These are phyloP conservation scores for Waitea zeae DNA, from an alignment of 1,284 basidiomycete genomes.

Conservation along the genomic window DNA sequence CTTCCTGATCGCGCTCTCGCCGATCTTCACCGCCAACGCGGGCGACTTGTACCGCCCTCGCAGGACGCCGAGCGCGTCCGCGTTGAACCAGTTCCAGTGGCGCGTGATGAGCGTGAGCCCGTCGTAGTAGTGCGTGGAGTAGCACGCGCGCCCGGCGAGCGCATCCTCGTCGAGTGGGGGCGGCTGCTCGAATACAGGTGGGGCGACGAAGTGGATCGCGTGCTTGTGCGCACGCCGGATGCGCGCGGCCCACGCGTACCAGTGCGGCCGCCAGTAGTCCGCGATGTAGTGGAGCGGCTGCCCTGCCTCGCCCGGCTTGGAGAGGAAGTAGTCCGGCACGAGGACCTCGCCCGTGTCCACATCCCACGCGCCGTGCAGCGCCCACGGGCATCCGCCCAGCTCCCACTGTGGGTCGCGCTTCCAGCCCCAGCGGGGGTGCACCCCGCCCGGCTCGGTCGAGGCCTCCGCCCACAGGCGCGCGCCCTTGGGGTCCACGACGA, in stretches of 20 bases:
- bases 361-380: conserved; percentile 89
- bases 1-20: conserved; percentile 68
- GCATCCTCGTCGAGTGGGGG: conserved; percentile 43
- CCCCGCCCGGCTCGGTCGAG: conserved; percentile 21
- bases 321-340: conserved; percentile 63
- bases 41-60: conserved; percentile 74
- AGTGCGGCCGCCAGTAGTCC: conserved; percentile 79
- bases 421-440: conserved; percentile 68
- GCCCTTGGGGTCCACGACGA: conserved; percentile 77
- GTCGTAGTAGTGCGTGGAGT: conserved; percentile 89
- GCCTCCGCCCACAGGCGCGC: conserved; percentile 53
- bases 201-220: conserved; percentile 83
- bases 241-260: conserved; percentile 40
- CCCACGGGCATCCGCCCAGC: conserved; percentile 83
- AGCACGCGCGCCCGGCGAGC: conserved; percentile 57
- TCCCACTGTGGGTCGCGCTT: conserved; percentile 60
- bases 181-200: conserved; percentile 80
- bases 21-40: conserved; percentile 56
- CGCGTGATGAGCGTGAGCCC: conserved; percentile 72
- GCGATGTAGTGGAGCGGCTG: conserved; percentile 48
- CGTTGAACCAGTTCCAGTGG: conserved; percentile 96
- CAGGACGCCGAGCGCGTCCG: conserved; percentile 82
- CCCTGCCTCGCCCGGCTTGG: conserved; percentile 10
- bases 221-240: conserved; percentile 67
- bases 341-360: conserved; percentile 48